Evolutionary conservation across 176 grass and related monocot species (phyloP).

Genomic region (Metroxylon sagu): DNA sequence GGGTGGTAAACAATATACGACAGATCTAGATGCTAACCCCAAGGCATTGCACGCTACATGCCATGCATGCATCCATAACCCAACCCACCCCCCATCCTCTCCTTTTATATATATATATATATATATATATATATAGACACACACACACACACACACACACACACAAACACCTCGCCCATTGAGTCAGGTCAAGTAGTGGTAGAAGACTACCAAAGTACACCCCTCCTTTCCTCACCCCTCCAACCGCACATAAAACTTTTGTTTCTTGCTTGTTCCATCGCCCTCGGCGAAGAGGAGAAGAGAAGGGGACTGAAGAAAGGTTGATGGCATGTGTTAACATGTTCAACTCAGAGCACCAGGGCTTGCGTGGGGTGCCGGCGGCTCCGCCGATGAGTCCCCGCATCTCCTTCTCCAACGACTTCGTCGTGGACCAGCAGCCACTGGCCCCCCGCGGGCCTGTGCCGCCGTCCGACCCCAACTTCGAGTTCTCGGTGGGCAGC

Average conservation of each 20-base stretch:
- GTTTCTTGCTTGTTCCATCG: neutral
- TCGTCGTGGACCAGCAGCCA: constrained; percentile 72
- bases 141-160: neutral
- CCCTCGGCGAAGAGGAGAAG: neutral
- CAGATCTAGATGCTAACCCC: constrained; percentile 28
- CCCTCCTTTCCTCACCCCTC: constrained; percentile 1
- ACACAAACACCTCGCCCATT: neutral
- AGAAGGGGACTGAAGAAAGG: constrained; percentile 4
- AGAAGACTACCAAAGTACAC: too few relatives aligned
- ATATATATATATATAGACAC: neutral
- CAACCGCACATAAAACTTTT: neutral
- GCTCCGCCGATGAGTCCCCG: constrained; percentile 48
- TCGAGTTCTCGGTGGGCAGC: constrained; percentile 90
- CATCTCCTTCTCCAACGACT: constrained; percentile 97
- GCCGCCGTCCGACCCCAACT: constrained; percentile 49
- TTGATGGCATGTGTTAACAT: constrained; percentile 85
- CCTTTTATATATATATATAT: constrained; percentile 24
- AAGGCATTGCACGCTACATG: constrained; percentile 19
- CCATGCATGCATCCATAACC: neutral
- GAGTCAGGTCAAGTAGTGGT: neutral
- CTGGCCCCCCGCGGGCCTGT: neutral
- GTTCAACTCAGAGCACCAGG: constrained; percentile 90
- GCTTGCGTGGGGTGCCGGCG: constrained; percentile 4
- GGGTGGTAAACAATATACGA: neutral
- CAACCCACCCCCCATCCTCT: neutral